phyloP scores from a whole-genome alignment of 1,284 basidiomycete genomes.

The Pterula multifida region DNA sequence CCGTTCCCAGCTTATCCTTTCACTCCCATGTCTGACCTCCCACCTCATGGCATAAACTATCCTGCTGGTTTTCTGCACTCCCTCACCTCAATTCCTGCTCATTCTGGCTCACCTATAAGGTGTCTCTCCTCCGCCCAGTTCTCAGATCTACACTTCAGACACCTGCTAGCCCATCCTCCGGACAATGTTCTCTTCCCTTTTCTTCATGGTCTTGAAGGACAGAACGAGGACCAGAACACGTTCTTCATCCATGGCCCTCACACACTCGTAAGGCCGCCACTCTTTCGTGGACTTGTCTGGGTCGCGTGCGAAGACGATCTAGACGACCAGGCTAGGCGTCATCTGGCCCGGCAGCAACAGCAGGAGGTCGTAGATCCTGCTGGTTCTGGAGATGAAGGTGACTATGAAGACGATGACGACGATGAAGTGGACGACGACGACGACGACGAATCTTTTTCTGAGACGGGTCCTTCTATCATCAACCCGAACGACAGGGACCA shows the following conservation, averaged over 20 bases:
- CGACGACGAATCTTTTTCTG: slow-evolving; percentile 10
- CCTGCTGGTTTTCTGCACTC: not conserved
- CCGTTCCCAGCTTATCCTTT: not conserved
- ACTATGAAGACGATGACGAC: slow-evolving; percentile 20
- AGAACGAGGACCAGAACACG: slow-evolving; percentile 61
- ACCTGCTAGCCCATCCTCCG: slow-evolving; percentile 55
- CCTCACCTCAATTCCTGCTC: not conserved
- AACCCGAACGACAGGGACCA: slow-evolving; percentile 14
- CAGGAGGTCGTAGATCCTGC: slow-evolving; percentile 13
- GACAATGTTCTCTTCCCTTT: slow-evolving; percentile 77
- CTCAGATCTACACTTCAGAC: slow-evolving; percentile 46
- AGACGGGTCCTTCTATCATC: slow-evolving; percentile 6
- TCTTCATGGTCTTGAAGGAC: slow-evolving; percentile 71
- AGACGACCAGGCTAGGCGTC: slow-evolving; percentile 14
- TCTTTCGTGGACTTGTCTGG: slow-evolving; percentile 57
- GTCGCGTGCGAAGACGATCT: slow-evolving; percentile 61
- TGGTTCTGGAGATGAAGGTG: slow-evolving; percentile 20
- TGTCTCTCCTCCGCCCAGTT: slow-evolving; percentile 47
- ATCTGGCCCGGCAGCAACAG: slow-evolving; percentile 15
- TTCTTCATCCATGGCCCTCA: slow-evolving; percentile 40
- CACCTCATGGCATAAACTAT: not conserved
- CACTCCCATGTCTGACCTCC: not conserved
- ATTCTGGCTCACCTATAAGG: slow-evolving; percentile 9
- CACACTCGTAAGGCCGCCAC: slow-evolving; percentile 10
- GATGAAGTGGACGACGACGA: slow-evolving; percentile 21